Evolutionary conservation across 106 monocot species (phyloP).

Genomic region (Dioscorea zingiberensis): DNA sequence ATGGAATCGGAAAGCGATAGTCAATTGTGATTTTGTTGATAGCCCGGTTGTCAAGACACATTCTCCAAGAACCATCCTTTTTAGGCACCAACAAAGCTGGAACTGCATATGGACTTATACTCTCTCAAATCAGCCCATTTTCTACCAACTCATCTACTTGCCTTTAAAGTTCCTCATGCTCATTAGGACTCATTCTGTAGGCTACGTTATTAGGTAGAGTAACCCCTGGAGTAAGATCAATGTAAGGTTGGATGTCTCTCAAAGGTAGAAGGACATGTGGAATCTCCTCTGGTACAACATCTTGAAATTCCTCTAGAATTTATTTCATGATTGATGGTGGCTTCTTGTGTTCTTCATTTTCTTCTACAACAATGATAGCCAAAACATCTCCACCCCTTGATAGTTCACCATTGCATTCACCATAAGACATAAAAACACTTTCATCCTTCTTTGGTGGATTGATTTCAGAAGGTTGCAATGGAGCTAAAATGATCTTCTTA

Average conservation of each 20-base stretch:
- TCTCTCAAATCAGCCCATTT: conserved; percentile 1
- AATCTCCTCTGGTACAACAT: conserved; percentile 1
- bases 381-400: not conserved
- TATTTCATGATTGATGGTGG: not conserved
- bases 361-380: not conserved
- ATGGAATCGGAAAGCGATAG: not conserved
- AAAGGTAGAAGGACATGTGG: not conserved
- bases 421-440: too few relatives aligned
- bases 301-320: not conserved
- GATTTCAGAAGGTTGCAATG: too few relatives aligned
- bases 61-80: not conserved
- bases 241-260: conserved; percentile 5
- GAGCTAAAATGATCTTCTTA: too few relatives aligned
- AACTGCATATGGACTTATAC: not conserved
- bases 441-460: not conserved
- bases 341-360: not conserved
- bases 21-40: not conserved
- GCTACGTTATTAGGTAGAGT: not conserved
- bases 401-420: not conserved
- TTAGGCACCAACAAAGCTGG: not conserved
- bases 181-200: not conserved
- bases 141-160: conserved; percentile 1
- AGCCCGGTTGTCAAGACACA: not conserved
- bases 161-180: not conserved
- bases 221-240: not conserved